A percentile compares a stretch with the other conserved stretches of the same genome.
phyloP scores from a whole-genome alignment of 768 basidiomycete genomes.

The Pholiota microspora region DNA sequence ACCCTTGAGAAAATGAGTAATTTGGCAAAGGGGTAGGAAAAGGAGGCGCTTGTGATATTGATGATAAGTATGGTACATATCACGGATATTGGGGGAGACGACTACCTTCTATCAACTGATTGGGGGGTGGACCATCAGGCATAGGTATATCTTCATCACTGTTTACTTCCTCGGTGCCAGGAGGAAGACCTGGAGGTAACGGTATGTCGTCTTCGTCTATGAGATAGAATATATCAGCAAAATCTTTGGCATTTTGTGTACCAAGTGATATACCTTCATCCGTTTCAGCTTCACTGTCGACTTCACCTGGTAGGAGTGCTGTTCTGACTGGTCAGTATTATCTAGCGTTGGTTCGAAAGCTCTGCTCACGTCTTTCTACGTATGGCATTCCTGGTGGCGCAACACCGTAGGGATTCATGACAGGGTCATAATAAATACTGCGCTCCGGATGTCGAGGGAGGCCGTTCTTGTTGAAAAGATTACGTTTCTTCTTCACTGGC shows the following conservation, averaged over 20 bases:
- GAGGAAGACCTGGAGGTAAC: slow-evolving; percentile 67
- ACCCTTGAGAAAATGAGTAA: slow-evolving; percentile 6
- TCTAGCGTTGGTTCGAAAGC: background rate
- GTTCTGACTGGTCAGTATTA: slow-evolving; percentile 1
- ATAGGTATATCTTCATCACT: slow-evolving; percentile 87
- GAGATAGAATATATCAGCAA: slow-evolving; percentile 1
- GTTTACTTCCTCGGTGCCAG: slow-evolving; percentile 46
- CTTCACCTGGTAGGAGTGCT: slow-evolving; percentile 65
- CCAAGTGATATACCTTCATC: slow-evolving; percentile 32
- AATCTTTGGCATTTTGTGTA: background rate
- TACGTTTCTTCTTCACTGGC: slow-evolving; percentile 52
- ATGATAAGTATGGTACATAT: background rate
- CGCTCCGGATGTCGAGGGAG: slow-evolving; percentile 88
- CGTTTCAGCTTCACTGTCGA: slow-evolving; percentile 60
- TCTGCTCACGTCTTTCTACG: slow-evolving; percentile 69
- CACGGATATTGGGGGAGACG: background rate
- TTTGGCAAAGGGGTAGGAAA: slow-evolving; percentile 27
- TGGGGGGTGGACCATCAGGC: slow-evolving; percentile 79
- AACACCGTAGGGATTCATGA: slow-evolving; percentile 92
- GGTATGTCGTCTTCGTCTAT: slow-evolving; percentile 58
- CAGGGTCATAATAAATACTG: slow-evolving; percentile 88
- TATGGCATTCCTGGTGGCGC: slow-evolving; percentile 99
- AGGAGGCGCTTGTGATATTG: slow-evolving; percentile 13
- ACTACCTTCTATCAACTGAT: slow-evolving; percentile 21
- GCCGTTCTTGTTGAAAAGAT: slow-evolving; percentile 79